phyloP scores from a whole-genome alignment of 192 early-diverging fungal species.

The Dissophora globulifera region DNA sequence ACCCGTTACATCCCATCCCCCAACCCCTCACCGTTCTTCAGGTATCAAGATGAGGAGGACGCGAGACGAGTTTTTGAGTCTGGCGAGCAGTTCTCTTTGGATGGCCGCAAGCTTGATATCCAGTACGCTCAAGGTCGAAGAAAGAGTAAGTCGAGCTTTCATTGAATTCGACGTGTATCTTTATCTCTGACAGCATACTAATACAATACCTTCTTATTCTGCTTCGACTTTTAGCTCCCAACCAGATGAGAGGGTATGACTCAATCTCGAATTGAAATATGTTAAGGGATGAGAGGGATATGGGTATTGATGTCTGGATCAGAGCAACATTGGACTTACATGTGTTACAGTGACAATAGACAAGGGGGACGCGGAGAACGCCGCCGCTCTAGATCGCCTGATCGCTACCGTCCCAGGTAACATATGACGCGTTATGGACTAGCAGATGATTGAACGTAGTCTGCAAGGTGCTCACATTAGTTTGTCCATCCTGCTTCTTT shows the following conservation, averaged over 20 bases:
- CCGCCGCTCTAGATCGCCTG: slow-evolving; percentile 43
- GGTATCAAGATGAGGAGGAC: slow-evolving; percentile 48
- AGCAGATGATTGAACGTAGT: too few species aligned
- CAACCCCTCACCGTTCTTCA: slow-evolving; percentile 7
- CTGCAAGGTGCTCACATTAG: too few species aligned
- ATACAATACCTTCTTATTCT: not conserved
- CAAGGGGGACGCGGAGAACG: slow-evolving; percentile 30
- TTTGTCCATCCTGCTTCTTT: too few species aligned
- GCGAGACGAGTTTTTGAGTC: slow-evolving; percentile 42
- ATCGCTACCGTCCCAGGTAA: slow-evolving; percentile 51
- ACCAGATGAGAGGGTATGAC: slow-evolving; percentile 52
- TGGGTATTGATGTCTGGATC: too few species aligned
- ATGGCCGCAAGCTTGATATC: slow-evolving; percentile 40
- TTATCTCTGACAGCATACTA: too few species aligned
- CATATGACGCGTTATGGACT: not conserved
- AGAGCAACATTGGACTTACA: too few species aligned
- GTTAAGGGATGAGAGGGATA: not conserved
- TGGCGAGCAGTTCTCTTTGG: slow-evolving; percentile 39
- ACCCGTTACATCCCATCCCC: not conserved
- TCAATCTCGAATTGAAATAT: not conserved
- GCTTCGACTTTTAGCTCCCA: slow-evolving; percentile 12
- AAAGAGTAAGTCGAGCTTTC: slow-evolving; percentile 37
- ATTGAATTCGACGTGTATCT: too few species aligned
- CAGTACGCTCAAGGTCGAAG: slow-evolving; percentile 47
- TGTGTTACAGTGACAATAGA: too few species aligned